Base-by-base conservation (phyloP, 2,329 filamentous ascomycete species). In the Penicillium sp. region DNA sequence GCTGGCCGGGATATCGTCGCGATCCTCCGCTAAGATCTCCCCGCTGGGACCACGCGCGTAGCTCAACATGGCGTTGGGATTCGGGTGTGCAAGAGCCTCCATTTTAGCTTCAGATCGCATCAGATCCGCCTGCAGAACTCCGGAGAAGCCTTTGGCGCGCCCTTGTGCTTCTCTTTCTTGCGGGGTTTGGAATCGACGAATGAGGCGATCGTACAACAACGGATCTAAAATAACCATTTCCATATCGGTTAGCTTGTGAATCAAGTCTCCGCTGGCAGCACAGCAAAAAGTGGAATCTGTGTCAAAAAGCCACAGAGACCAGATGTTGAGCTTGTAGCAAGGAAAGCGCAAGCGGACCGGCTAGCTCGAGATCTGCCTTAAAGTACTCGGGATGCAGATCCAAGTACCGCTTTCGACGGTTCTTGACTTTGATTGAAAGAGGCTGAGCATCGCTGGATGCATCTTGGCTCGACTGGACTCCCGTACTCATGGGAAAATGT, bases 351-450 rank as follows among this genome's bases (percentile, higher is more conserved):
- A 70, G 75, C 76, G 72, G 72, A 85, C 83, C 84, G 74, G 84
- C 86, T 67, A 88, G 82, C 76, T 89, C 87, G 61, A 89, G 84
- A 57, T 83, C 82, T 51, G 83, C 78, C 76, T 78, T 77, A 73
- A 94, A 90, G 78, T 96, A 96, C 57, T 86, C 84, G 2, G 89
- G 88, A 71, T 94, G 85, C 4, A 85, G 80, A 62, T 89, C 85
- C 26, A 96, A 82, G 72, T 92, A 96, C 69, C 89, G 87, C 66
- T 90, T 89, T 14, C 92, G 85, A 54, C 92, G 84, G 76, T 96
- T 96, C 77, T 90, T 92, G 28, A 85, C 79, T 37, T 82, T 80
- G 53, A 92, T 72, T 45, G 68, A 63, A 22, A 72, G 70, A 37
- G 68, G 65, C 52, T 80, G 80, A 57, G 59, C 52, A 19, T 63